Percentiles rank a stretch among this genome's conserved stretches.
These are phyloP conservation scores for Phaffomyces opuntiae DNA, from an alignment of 805 yeast species.

Conservation along the genomic window DNA sequence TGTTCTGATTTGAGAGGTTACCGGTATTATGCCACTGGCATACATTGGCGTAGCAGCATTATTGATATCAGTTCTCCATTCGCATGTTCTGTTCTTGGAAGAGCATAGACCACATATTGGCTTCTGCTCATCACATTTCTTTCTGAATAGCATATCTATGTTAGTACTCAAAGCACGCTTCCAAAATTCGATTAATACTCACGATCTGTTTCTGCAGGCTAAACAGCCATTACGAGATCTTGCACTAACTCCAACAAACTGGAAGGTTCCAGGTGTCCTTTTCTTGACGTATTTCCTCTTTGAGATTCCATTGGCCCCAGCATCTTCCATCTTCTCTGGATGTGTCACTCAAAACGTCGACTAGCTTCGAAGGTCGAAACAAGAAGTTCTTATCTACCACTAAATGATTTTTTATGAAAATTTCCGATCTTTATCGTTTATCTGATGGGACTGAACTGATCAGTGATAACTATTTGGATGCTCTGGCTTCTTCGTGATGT, in stretches of 20 bases:
- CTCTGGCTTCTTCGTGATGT: no score
- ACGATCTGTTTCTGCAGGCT: conserved; percentile 2
- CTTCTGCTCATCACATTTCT: conserved; percentile 1
- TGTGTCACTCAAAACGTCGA: no score
- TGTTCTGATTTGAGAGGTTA: no score
- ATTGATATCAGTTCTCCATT: background rate
- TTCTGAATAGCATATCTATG: background rate
- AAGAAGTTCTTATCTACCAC: no score
- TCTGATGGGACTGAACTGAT: no score
- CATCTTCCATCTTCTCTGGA: no score
- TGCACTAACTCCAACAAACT: conserved; percentile 1
- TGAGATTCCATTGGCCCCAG: no score
- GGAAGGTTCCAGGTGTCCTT: background rate
- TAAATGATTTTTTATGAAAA: no score
- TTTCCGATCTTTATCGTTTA: no score
- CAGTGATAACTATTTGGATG: no score
- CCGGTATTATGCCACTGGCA: no score
- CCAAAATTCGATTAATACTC: background rate
- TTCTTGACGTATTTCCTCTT: conserved; percentile 2
- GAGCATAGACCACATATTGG: conserved; percentile 1
- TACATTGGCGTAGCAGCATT: background rate
- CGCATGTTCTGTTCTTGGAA: background rate
- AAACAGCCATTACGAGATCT: conserved; percentile 4
- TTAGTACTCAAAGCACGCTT: background rate
- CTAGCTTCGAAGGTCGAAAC: no score